A percentile compares a stretch with the other conserved stretches of the same genome.
These are phyloP conservation scores for Hortiboletus flavorubellus DNA, from an alignment of 768 basidiomycete genomes.

Conservation along the genomic window DNA sequence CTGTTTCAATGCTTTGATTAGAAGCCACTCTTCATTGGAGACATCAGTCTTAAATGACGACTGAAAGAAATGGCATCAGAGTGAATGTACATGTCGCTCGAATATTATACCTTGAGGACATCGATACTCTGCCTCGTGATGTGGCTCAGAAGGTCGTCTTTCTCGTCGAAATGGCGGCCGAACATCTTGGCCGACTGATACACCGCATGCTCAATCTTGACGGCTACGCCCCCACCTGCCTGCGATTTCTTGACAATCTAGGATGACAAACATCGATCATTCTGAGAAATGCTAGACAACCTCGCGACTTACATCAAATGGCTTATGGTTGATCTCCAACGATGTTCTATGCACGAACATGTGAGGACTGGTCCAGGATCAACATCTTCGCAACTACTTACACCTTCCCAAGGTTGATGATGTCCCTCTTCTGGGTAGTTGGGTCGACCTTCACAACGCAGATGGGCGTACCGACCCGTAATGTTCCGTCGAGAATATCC, in stretches of 20 bases:
- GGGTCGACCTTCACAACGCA: conserved; percentile 94
- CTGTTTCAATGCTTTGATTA: conserved; percentile 84
- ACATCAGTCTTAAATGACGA: conserved; percentile 86
- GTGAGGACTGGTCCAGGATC: conserved; percentile 2
- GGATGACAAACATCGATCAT: conserved; percentile 2
- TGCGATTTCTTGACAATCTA: conserved; percentile 91
- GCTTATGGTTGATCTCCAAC: conserved; percentile 95
- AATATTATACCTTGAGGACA: conserved; percentile 72
- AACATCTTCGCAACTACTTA: conserved; percentile 37
- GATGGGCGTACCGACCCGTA: conserved; percentile 90
- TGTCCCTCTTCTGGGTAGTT: conserved; percentile 83
- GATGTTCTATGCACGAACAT: conserved; percentile 61
- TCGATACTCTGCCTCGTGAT: conserved; percentile 94
- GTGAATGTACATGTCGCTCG: background rate
- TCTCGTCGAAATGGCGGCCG: conserved; percentile 93
- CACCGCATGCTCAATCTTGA: conserved; percentile 97
- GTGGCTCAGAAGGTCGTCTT: conserved; percentile 89
- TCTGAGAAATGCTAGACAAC: background rate
- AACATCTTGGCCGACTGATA: conserved; percentile 96
- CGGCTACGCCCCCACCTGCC: conserved; percentile 94
- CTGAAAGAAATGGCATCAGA: conserved; percentile 37
- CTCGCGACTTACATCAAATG: conserved; percentile 56
- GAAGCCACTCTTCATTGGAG: conserved; percentile 86
- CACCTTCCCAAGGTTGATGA: conserved; percentile 93
- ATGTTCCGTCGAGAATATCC: conserved; percentile 89